Base-by-base conservation (phyloP, 495 filamentous ascomycete species). In the Penicillium pulvis region DNA sequence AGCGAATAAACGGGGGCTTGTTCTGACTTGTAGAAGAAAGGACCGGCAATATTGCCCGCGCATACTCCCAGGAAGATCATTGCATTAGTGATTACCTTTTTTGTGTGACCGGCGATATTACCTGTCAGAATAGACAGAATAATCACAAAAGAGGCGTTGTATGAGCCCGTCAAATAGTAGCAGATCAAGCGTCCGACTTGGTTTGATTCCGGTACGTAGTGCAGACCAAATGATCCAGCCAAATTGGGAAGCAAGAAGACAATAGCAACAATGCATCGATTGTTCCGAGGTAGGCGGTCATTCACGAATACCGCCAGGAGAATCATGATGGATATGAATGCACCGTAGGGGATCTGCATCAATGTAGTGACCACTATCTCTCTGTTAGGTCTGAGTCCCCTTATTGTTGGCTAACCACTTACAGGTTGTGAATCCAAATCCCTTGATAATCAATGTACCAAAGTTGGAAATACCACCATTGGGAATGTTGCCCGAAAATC, bases 81-180 rank as follows among this genome's bases (percentile, higher is more conserved):
- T 0, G 77, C 82, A 36, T 82, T 83, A 0, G 79, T 77, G 36
- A 81, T 74, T 6, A 80, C 76, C 48, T 86, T 84, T 66, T 87
- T 87, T 2, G 83, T 83, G 45, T 86, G 83, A 1, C 83, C 79
- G 1, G 74, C 81, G 51, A 73, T 79, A 55, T 83, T 83, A 11
- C 72, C 75, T 0, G 81, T 87, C 4, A 77, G 68, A 14, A 88
- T 71, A 11, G 80, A 82, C 35, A 86, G 73, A 1, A 78, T 74
- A 39, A 87, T 69, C 12, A 85, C 81, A 33, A 81, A 85, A 0
- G 84, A 81, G 1, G 82, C 85, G 55, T 83, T 81, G 59, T 86
- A 87, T 0, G 43, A 80, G 0, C 82, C 80, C 0, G 79, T 77
- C 16, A 83, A 64, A 55, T 81, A 75, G 60, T 83, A 54, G 24